Base-by-base conservation (phyloP, 305 asterid species). In the Rubia tinctorum region DNA sequence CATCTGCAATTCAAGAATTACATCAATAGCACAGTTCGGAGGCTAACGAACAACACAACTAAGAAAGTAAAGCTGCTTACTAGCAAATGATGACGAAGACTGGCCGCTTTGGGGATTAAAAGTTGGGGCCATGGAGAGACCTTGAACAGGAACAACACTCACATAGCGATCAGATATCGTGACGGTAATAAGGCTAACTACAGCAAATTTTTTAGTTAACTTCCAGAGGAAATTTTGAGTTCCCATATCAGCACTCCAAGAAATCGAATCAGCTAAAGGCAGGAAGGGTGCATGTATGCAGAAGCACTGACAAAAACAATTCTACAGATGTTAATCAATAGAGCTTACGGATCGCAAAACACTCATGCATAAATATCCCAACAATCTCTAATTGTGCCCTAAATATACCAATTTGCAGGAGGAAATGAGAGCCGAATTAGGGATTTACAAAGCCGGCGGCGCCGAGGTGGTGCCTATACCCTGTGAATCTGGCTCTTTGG, bases 41-140 rank as follows among this genome's bases (percentile, higher is more conserved):
- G 40, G 34, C 27, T 12, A 20, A 2, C 43, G 11, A 20, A 5
- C 27, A 53, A 15, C 68, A 18, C 51, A 68, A 62, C 22, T 40
- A 14, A 43, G 2, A 44, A 43, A 27, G 67, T 49, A 10, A 13
- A 63, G 30, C 70, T 69, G 74, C 39, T 67, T 75, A 93, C 96
- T 91, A 5, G 87, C 71, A 58, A 72, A 80, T 73, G 78, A 76
- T 75, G 84, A 77, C 49, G 71, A 39, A 12, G 87, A 78, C 8
- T 59, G 69, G 49, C 44, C 71, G 22, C 62, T 53, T 18, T 71
- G 82, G 59, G 96, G 90, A 80, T 90, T 92, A 71, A 92, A 76
- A 23, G 97, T 89, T 6, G 99, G 97, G 75, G 90, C 80, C 98
- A 92, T 92, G 0, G 99, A 94, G 44, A 83, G 72, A 49, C 98